phyloP scores from a whole-genome alignment of 768 basidiomycete species.

The Suillus bovinus region DNA sequence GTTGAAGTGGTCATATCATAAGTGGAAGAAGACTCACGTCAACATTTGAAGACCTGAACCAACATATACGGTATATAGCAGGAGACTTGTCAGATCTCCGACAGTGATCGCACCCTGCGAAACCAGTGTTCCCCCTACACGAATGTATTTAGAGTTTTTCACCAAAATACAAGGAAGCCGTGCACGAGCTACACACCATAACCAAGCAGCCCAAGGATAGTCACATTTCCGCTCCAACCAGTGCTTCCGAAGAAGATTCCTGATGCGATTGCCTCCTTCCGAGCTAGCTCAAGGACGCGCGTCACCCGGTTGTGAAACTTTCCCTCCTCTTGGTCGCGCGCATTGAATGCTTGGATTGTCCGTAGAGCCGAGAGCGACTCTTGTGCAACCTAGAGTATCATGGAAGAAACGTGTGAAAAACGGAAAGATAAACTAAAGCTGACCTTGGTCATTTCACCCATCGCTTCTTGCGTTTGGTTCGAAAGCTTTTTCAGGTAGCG shows the following conservation, averaged over 20 bases:
- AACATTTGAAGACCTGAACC: slow-evolving; percentile 79
- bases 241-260: slow-evolving; percentile 93
- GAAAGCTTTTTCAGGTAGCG: slow-evolving; percentile 91
- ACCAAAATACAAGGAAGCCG: background rate
- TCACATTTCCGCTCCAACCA: slow-evolving; percentile 92
- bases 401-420: background rate
- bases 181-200: slow-evolving; percentile 60
- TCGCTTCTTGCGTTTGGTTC: slow-evolving; percentile 89
- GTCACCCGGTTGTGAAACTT: slow-evolving; percentile 72
- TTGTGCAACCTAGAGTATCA: slow-evolving; percentile 63
- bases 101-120: slow-evolving; percentile 86
- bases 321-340: slow-evolving; percentile 68
- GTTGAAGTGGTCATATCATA: slow-evolving; percentile 8
- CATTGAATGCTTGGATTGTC: slow-evolving; percentile 92
- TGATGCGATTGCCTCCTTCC: slow-evolving; percentile 86
- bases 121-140: slow-evolving; percentile 84
- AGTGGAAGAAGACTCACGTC: slow-evolving; percentile 48
- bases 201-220: slow-evolving; percentile 82
- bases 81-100: slow-evolving; percentile 85
- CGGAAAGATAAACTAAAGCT: background rate
- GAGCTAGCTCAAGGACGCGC: slow-evolving; percentile 70
- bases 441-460: slow-evolving; percentile 91
- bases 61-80: slow-evolving; percentile 91
- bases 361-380: slow-evolving; percentile 87
- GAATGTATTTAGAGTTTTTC: background rate